Evolutionary conservation across 257 asterid species (phyloP), one percentile per base, ranked within the genome.

Genomic region (Solanum ossicruentum): DNA sequence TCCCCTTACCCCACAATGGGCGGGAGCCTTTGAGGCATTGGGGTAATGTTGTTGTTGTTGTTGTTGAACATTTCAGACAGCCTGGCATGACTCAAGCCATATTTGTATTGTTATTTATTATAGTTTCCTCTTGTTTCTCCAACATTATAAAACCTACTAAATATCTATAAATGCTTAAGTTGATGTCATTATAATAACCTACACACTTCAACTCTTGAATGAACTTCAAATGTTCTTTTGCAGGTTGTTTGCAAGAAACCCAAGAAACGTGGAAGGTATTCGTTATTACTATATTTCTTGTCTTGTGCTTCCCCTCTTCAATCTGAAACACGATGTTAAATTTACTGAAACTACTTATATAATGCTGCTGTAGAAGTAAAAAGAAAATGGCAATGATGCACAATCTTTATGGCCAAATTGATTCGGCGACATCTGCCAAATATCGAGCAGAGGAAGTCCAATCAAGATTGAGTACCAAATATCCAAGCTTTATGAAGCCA

Each of bases 401-500:
- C 15, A 80, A 86, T 67, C 75, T 63, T 84, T 80, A 83, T 83
- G 72, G 23, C 39, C 85, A 84, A 85, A 83, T 84, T 52, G 88
- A 77, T 77, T 77, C 51, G 65, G 82, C 86, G 56, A 63, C 90
- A 11, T 83, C 88, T 15, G 88, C 69, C 11, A 86, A 89, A 89
- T 85, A 89, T 82, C 89, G 89, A 86, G 94, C 92, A 43, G 87
- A 80, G 81, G 89, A 85, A 36, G 87, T 90, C 32, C 89, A 84
- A 86, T 89, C 86, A 56, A 87, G 86, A 58, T 89, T 90, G 10
- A 81, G 85, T 51, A 18, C 90, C 12, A 81, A 61, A 47, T 87
- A 88, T 84, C 93, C 93, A 21, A 89, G 92, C 91, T 90, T 90
- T 84, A 79, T 90, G 15, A 92, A 90, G 88, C 89, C 90, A 56